Evolutionary conservation across 345 rosid species (phyloP), one percentile per base, ranked within the genome.

Genomic region (Acer yangbiense): DNA sequence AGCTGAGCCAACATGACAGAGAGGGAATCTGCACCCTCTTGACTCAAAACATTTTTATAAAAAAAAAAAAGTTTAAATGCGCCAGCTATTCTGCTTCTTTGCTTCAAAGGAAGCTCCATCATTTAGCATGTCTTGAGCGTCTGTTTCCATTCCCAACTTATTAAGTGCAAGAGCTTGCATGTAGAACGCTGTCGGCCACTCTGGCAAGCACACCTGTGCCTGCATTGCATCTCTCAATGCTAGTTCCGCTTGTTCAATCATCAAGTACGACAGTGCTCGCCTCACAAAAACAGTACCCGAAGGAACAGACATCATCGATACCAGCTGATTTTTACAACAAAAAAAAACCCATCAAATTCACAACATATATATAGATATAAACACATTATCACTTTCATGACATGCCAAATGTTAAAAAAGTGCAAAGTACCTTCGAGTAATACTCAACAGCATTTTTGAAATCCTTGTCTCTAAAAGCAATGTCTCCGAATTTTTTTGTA

Each of bases 181-280:
- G 84, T 95, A 95, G 87, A 95, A 95, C 20, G 99, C 99, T 16
- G 98, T 92, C 4, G 98, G 97, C 98, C 99, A 95, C 82, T 95
- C 98, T 0, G 99, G 98, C 69, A 88, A 78, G 89, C 99, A 95
- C 44, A 93, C 98, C 75, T 95, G 99, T 63, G 99, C 97, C 80
- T 95, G 99, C 99, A 95, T 95, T 23, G 99, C 99, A 58, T 95
- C 99, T 78, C 99, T 92, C 84, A 95, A 71, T 2, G 99, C 95
- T 64, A 91, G 91, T 88, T 95, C 98, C 13, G 94, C 89, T 85
- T 92, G 93, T 72, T 85, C 98, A 12, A 86, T 85, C 96, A 95
- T 92, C 86, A 95, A 68, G 86, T 90, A 92, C 6, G 94, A 91
- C 74, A 95, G 81, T 2, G 90, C 90, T 60, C 93, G 77, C 81